Percentiles rank a stretch among this genome's conserved stretches.
Evolutionary conservation across 768 basidiomycete genomes (phyloP).

Genomic region (Lentinula aciculospora): DNA sequence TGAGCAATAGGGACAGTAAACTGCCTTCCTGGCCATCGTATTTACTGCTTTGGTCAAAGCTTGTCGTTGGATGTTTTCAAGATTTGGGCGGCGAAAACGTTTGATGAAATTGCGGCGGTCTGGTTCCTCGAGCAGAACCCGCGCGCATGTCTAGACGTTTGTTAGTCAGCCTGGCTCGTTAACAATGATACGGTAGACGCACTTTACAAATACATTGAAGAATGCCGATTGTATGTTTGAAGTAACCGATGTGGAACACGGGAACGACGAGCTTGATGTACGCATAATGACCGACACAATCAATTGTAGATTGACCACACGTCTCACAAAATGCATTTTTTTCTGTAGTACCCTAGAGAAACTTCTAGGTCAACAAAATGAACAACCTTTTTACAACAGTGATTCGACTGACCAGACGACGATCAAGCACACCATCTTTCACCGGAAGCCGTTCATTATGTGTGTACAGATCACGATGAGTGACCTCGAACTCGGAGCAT

Average conservation of each 20-base stretch:
- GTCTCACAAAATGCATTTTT: constrained; percentile 93
- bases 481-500: constrained; percentile 94
- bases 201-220: constrained; percentile 98
- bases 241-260: constrained; percentile 98
- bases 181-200: constrained; percentile 12
- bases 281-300: constrained; percentile 97
- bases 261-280: constrained; percentile 97
- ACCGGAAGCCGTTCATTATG: constrained; percentile 79
- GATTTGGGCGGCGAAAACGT: constrained; percentile 83
- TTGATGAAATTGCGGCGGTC: constrained; percentile 82
- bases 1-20: constrained; percentile 90
- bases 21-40: constrained; percentile 78
- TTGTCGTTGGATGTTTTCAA: constrained; percentile 91
- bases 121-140: constrained; percentile 82
- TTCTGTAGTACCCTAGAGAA: constrained; percentile 82
- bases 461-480: constrained; percentile 87
- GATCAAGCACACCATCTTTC: constrained; percentile 88
- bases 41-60: constrained; percentile 81
- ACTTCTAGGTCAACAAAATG: background rate
- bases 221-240: constrained; percentile 90
- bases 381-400: background rate
- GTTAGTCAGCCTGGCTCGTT: constrained; percentile 5
- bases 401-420: constrained; percentile 63
- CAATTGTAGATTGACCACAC: constrained; percentile 84
- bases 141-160: constrained; percentile 70